Conservation (phyloP, 2,329 filamentous ascomycete species). For the Botryotinia convoluta region DNA sequence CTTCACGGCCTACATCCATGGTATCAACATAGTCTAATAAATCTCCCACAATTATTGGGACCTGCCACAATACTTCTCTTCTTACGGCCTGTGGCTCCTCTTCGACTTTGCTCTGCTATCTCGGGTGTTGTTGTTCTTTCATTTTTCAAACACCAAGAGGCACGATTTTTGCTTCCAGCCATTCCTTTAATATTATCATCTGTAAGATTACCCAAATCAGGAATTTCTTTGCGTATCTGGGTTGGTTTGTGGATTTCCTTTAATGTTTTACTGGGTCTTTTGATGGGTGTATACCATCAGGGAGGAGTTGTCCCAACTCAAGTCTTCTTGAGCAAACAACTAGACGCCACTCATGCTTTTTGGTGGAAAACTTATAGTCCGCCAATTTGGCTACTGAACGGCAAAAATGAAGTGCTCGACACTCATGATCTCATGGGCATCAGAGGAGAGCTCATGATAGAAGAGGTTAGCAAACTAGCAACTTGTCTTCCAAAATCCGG, state of each 20-base stretch:
- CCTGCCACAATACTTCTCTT: conserved; percentile 64
- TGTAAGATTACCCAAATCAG: conserved; percentile 60
- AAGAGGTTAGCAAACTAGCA: conserved; percentile 56
- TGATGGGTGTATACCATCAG: conserved; percentile 83
- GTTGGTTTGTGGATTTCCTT: conserved; percentile 64
- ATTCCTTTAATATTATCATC: conserved; percentile 76
- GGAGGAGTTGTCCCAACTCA: conserved; percentile 75
- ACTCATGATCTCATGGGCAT: conserved; percentile 75
- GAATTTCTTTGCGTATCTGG: conserved; percentile 53
- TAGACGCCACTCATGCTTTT: conserved; percentile 60
- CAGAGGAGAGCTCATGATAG: conserved; percentile 57
- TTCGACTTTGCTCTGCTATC: conserved; percentile 69
- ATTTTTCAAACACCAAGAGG: conserved; percentile 75
- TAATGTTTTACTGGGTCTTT: conserved; percentile 62
- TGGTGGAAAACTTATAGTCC: conserved; percentile 90
- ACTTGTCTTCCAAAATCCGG: conserved; percentile 59
- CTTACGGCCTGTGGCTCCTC: conserved; percentile 53
- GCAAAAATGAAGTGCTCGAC: conserved; percentile 67
- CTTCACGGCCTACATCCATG: conserved; percentile 74
- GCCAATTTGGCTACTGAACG: conserved; percentile 75
- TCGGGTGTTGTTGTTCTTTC: conserved; percentile 70
- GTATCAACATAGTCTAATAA: conserved; percentile 73
- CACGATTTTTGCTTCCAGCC: conserved; percentile 72
- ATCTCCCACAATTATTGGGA: conserved; percentile 69
- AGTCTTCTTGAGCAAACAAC: conserved; percentile 67